phyloP scores from a whole-genome alignment of 257 asterid species.

The Eucommia ulmoides region DNA sequence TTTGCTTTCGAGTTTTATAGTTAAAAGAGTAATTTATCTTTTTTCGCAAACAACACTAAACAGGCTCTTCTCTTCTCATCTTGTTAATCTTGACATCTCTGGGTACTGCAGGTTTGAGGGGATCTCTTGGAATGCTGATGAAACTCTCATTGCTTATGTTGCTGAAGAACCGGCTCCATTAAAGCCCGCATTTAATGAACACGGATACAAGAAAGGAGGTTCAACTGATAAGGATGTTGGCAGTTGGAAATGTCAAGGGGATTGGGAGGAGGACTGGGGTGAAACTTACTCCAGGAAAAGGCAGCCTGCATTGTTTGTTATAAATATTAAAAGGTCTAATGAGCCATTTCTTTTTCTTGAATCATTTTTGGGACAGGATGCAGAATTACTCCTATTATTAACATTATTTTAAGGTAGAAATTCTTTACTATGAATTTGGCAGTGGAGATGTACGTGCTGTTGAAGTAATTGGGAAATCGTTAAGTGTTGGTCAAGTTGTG shows the following conservation, averaged over 20 bases:
- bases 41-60: too few relatives aligned
- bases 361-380: neutral
- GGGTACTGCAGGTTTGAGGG: slow-evolving; percentile 79
- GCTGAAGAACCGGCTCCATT: slow-evolving; percentile 70
- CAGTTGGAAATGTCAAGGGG: slow-evolving; percentile 88
- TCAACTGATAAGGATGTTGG: slow-evolving; percentile 50
- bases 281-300: slow-evolving; percentile 83
- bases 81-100: slow-evolving; percentile 8
- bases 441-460: slow-evolving; percentile 68
- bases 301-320: slow-evolving; percentile 79
- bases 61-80: neutral
- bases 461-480: slow-evolving; percentile 41
- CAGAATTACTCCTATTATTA: neutral
- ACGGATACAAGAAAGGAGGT: slow-evolving; percentile 50
- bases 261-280: slow-evolving; percentile 99
- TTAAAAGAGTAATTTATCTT: too few relatives aligned
- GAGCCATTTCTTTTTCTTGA: slow-evolving; percentile 7
- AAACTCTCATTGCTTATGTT: slow-evolving; percentile 62
- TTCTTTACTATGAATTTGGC: slow-evolving; percentile 17
- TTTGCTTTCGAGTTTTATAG: too few relatives aligned
- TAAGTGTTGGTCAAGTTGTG: slow-evolving; percentile 86
- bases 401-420: too few relatives aligned
- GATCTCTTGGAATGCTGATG: slow-evolving; percentile 81
- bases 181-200: slow-evolving; percentile 49
- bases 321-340: slow-evolving; percentile 42